These are phyloP conservation scores for Podospora conica DNA, from an alignment of 495 filamentous ascomycete species.

Conservation along the genomic window DNA sequence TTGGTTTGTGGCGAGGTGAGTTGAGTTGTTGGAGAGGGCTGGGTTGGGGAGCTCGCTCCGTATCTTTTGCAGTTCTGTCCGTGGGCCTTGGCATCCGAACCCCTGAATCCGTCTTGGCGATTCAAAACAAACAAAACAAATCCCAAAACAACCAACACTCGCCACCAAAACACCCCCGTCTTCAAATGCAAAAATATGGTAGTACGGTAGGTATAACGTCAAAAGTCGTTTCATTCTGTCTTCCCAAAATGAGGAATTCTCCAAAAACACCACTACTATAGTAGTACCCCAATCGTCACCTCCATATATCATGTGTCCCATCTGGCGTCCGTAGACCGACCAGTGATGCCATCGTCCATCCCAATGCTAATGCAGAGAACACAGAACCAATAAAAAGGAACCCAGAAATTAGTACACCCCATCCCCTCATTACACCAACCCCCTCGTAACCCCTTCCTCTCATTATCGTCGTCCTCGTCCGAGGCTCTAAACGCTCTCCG, in stretches of 20 bases:
- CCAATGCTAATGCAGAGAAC: neutral
- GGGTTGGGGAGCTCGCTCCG: no score
- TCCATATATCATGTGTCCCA: neutral
- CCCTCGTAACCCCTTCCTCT: neutral
- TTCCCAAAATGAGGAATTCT: neutral
- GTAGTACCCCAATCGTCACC: neutral
- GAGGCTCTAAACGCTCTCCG: constrained; percentile 11
- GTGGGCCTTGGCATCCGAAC: neutral
- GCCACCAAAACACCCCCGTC: neutral
- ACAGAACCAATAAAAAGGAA: neutral
- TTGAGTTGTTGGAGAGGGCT: no score
- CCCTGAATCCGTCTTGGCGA: neutral
- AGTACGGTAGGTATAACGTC: neutral
- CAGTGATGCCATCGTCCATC: neutral
- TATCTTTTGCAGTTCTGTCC: no score
- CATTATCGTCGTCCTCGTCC: no score
- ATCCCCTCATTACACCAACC: neutral
- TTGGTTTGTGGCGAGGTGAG: no score
- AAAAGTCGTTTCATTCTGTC: neutral
- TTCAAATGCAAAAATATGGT: neutral
- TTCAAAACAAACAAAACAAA: no score
- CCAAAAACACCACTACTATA: neutral
- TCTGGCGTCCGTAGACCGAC: neutral
- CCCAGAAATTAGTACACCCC: neutral
- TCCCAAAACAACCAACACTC: neutral